Conservation (phyloP, 2,329 filamentous ascomycete genomes). For the Fusarium brachygibbosum region DNA sequence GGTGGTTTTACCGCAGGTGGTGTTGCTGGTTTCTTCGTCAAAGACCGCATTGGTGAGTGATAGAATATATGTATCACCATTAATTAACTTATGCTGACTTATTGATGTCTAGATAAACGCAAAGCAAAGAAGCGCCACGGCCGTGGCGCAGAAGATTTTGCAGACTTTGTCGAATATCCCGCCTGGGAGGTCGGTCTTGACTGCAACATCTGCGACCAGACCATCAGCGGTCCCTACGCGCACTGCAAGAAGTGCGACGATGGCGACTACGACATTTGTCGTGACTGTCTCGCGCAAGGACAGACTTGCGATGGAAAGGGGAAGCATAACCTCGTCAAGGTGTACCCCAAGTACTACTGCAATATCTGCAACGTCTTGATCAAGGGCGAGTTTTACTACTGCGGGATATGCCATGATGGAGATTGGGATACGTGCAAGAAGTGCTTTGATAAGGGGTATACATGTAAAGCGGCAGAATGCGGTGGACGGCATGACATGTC, state of each 20-base stretch:
- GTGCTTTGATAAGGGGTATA: conserved; percentile 30
- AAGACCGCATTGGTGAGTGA: conserved; percentile 31
- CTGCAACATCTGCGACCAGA: conserved; percentile 30
- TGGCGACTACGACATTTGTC: conserved; percentile 36
- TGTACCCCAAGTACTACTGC: conserved; percentile 35
- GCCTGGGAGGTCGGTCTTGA: conserved; percentile 3
- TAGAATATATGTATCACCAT: fast-evolving
- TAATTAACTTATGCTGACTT: fast-evolving
- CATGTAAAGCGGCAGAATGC: conserved; percentile 3
- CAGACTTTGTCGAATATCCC: conserved; percentile 31
- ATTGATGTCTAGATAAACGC: conserved; percentile 5
- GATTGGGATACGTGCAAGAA: conserved; percentile 35
- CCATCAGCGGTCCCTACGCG: conserved; percentile 30
- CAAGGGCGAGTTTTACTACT: conserved; percentile 31
- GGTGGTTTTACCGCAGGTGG: conserved; percentile 37
- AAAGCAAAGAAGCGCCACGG: conserved; percentile 41
- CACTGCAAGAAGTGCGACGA: conserved; percentile 38
- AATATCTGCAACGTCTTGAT: conserved; percentile 27
- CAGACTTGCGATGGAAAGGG: conserved; percentile 20
- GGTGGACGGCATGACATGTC: conserved; percentile 5
- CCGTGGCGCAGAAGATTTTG: conserved; percentile 12
- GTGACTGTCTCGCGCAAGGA: conserved; percentile 31
- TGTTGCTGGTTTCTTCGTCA: conserved; percentile 35
- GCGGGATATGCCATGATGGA: conserved; percentile 11
- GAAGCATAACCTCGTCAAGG: conserved; percentile 33